phyloP scores from a whole-genome alignment of 176 grass and related monocot genomes.

The Cenchrus purpureus region DNA sequence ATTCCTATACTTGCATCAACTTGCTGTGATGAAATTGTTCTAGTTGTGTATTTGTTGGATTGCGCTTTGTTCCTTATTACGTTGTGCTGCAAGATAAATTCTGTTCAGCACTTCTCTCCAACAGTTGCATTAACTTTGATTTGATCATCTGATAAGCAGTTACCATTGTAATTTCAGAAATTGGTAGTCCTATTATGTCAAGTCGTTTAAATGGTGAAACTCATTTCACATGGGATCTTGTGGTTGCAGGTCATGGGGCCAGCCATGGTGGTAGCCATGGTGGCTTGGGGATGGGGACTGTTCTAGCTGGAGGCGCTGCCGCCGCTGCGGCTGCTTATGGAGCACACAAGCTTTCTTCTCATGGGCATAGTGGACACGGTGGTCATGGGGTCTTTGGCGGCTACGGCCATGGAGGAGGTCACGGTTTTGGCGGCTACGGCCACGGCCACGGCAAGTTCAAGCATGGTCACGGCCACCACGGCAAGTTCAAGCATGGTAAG shows the following conservation, averaged over 20 bases:
- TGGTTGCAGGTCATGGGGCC: constrained; percentile 49
- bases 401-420: constrained; percentile 1
- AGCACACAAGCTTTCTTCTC: constrained; percentile 57
- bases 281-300: constrained; percentile 55
- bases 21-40: not conserved
- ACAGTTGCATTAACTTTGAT: not conserved
- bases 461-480: constrained; percentile 42
- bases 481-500: constrained; percentile 67
- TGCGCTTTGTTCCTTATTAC: not conserved
- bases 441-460: constrained; percentile 34
- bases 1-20: not conserved
- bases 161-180: too few species aligned
- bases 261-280: constrained; percentile 28
- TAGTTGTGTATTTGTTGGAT: not conserved
- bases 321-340: constrained; percentile 75
- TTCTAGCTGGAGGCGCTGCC: constrained; percentile 74
- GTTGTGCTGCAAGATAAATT: not conserved
- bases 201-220: not conserved
- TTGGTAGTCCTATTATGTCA: not conserved
- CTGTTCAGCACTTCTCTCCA: not conserved
- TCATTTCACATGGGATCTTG: not conserved
- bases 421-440: constrained; percentile 23
- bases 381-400: constrained; percentile 35
- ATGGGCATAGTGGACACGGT: constrained; percentile 45
- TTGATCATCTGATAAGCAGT: not conserved